Conservation (phyloP, 345 rosid species). For the Punica granatum region DNA sequence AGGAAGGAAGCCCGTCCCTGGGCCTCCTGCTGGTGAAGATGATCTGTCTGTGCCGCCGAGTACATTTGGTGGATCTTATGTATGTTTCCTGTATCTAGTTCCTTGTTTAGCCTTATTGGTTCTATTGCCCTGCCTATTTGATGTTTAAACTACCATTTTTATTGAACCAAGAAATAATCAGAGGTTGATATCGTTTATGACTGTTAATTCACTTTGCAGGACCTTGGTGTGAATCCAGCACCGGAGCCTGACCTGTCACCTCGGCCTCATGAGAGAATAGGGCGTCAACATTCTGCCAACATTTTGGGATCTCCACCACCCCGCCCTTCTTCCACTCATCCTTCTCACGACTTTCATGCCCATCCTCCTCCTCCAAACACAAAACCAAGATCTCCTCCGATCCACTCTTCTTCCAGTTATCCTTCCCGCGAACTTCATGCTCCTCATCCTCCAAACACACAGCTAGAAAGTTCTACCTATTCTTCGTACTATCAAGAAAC, state of each 20-base stretch:
- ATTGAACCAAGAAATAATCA: not conserved
- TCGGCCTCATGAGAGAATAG: conserved; percentile 35
- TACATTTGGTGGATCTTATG: conserved; percentile 25
- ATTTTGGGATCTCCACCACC: conserved; percentile 36
- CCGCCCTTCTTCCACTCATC: conserved; percentile 31
- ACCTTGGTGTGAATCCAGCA: conserved; percentile 33
- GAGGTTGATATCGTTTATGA: not conserved
- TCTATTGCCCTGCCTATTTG: not conserved
- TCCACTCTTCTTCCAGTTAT: conserved; percentile 33
- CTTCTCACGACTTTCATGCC: conserved; percentile 50
- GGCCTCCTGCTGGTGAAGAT: conserved; percentile 69
- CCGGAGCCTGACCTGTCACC: conserved; percentile 41
- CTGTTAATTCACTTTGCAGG: conserved; percentile 42
- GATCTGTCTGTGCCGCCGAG: conserved; percentile 45
- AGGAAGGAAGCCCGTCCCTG: conserved; percentile 87
- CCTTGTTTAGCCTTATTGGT: not conserved
- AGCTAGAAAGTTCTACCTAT: conserved; percentile 36
- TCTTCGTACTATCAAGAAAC: conserved; percentile 27
- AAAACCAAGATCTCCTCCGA: conserved; percentile 25
- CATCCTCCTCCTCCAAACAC: conserved; percentile 27
- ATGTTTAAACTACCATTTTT: not conserved
- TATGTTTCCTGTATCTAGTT: conserved; percentile 18
- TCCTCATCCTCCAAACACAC: conserved; percentile 26
- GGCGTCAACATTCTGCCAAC: conserved; percentile 36
- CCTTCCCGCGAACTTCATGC: conserved; percentile 54